A percentile compares a stretch with the other conserved stretches of the same genome.
Evolutionary conservation across 2,329 filamentous ascomycete species (phyloP).

Genomic region (Myriosclerotinia curreyana): DNA sequence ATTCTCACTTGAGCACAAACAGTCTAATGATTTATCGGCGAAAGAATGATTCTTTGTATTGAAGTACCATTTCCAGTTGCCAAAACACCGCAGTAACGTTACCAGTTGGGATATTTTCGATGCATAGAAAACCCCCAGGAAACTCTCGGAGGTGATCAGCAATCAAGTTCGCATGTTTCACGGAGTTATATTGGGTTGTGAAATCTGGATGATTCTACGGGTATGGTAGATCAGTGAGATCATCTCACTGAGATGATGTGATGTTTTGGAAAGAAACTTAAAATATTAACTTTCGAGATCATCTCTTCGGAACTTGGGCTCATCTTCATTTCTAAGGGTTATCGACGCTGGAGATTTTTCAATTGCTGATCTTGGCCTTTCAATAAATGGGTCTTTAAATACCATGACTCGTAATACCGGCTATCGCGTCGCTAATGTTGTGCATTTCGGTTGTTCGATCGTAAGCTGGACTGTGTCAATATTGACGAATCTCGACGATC

Average conservation of each 20-base stretch:
- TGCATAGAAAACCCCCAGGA: not conserved
- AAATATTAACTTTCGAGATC: not conserved
- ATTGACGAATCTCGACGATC: not conserved
- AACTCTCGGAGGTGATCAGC: too few relatives aligned
- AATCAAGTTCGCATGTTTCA: not conserved
- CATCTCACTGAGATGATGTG: not conserved
- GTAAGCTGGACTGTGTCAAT: not conserved
- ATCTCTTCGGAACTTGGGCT: not conserved
- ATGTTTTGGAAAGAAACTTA: not conserved
- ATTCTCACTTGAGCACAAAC: constrained; percentile 2
- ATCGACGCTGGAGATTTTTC: not conserved
- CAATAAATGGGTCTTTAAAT: not conserved
- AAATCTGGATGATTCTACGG: not conserved
- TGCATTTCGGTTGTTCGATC: not conserved
- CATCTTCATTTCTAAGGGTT: not conserved
- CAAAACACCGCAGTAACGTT: not conserved
- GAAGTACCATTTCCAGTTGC: not conserved
- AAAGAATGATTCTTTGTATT: not conserved
- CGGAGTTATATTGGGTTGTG: too few relatives aligned
- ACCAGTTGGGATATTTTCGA: not conserved
- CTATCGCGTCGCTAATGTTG: not conserved
- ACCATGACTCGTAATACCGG: not conserved
- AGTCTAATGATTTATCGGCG: not conserved
- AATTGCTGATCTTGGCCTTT: not conserved
- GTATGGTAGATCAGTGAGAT: not conserved